Evolutionary conservation across 305 asterid genomes (phyloP).

Genomic region (Fraxinus baroniana): DNA sequence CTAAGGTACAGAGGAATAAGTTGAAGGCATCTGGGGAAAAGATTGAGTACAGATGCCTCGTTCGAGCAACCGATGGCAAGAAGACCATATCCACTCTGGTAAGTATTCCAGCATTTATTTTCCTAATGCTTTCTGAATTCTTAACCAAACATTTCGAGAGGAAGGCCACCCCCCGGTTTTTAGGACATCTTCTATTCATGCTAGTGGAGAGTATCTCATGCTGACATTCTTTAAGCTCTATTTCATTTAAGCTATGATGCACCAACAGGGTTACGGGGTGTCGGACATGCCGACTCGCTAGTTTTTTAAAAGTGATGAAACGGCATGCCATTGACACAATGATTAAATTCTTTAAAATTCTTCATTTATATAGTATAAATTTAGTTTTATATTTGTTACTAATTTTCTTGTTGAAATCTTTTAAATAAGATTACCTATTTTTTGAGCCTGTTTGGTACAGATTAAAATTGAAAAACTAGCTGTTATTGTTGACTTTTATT

Average conservation of each 20-base stretch:
- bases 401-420: too few relatives aligned
- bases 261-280: background rate
- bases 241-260: background rate
- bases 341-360: background rate
- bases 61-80: constrained; percentile 93
- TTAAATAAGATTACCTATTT: too few relatives aligned
- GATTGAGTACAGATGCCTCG: constrained; percentile 74
- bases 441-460: too few relatives aligned
- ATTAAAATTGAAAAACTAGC: too few relatives aligned
- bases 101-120: constrained; percentile 16
- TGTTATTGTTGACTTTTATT: too few relatives aligned
- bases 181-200: background rate
- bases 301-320: too few relatives aligned
- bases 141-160: too few relatives aligned
- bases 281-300: background rate
- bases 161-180: background rate
- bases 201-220: constrained; percentile 17
- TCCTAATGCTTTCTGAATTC: background rate
- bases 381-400: too few relatives aligned
- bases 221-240: constrained; percentile 10
- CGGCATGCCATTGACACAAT: background rate
- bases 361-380: too few relatives aligned
- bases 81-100: constrained; percentile 82
- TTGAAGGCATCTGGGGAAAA: constrained; percentile 72
- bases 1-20: constrained; percentile 68